Conservation (phyloP, 1,284 basidiomycete species). For the Leccinum angustisporum region DNA sequence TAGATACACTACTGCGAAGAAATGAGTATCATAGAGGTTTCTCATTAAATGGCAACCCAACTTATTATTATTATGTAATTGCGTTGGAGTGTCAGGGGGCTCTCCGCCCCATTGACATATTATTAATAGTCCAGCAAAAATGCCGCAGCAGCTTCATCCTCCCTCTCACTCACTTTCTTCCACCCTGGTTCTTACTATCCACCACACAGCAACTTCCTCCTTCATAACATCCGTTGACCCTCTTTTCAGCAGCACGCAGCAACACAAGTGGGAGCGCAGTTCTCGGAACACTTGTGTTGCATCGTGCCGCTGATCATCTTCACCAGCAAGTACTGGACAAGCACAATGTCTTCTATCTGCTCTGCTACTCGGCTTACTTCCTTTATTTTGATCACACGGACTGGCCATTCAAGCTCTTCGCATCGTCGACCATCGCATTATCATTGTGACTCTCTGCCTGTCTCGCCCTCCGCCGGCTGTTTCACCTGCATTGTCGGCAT, state of each 20-base stretch:
- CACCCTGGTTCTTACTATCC: neutral
- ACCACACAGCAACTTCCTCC: neutral
- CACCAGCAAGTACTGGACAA: neutral
- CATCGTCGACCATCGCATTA: neutral
- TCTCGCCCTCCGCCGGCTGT: neutral
- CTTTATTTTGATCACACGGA: neutral
- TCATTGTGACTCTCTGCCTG: neutral
- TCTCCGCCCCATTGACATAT: neutral
- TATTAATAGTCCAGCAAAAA: slow-evolving; percentile 22
- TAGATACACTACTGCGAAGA: too few species aligned
- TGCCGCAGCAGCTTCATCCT: slow-evolving; percentile 26
- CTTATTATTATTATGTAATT: neutral
- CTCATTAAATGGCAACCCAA: too few species aligned
- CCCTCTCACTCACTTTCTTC: neutral
- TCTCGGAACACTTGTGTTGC: slow-evolving; percentile 44
- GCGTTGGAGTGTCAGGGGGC: neutral
- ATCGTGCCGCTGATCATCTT: slow-evolving; percentile 11
- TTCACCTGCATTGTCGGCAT: neutral
- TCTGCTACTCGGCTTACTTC: neutral
- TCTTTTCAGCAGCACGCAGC: slow-evolving; percentile 10
- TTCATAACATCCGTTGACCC: neutral
- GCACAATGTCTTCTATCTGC: neutral
- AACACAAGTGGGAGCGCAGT: slow-evolving; percentile 48
- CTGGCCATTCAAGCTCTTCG: neutral
- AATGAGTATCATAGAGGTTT: too few species aligned